Conservation (phyloP, 2,329 filamentous ascomycete genomes). For the Diaporthe aspalathi region DNA sequence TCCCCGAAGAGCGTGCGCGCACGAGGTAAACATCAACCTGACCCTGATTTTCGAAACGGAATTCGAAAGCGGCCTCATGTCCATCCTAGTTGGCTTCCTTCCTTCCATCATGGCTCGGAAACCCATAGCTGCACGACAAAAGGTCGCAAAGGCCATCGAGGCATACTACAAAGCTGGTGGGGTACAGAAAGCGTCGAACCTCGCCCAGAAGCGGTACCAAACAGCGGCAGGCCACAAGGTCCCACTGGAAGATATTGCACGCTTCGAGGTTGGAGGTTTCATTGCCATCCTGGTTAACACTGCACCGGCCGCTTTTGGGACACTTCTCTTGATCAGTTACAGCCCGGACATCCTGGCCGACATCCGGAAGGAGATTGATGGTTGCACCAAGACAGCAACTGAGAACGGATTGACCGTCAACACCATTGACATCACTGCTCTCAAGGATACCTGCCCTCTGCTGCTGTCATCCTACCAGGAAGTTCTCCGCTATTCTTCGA, state of each 20-base stretch:
- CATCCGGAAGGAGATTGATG: slow-evolving; percentile 27
- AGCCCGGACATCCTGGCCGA: slow-evolving; percentile 9
- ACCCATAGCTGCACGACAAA: slow-evolving; percentile 47
- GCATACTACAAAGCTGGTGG: slow-evolving; percentile 54
- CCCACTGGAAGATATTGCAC: slow-evolving; percentile 50
- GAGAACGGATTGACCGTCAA: slow-evolving; percentile 31
- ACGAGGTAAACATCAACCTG: no score
- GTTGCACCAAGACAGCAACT: slow-evolving; percentile 1
- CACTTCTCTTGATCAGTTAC: slow-evolving; percentile 50
- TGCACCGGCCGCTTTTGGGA: slow-evolving; percentile 54
- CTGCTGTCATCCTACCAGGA: slow-evolving; percentile 56
- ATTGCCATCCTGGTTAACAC: slow-evolving; percentile 56
- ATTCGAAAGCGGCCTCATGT: slow-evolving; percentile 43
- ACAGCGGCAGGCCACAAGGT: slow-evolving; percentile 47
- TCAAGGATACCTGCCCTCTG: slow-evolving; percentile 52
- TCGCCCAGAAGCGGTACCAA: slow-evolving; percentile 52
- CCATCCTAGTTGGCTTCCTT: slow-evolving; percentile 43
- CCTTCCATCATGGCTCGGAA: slow-evolving; percentile 48
- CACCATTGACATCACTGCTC: slow-evolving; percentile 45
- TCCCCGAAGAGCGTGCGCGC: no score
- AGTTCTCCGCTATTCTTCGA: slow-evolving; percentile 52
- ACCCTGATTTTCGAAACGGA: slow-evolving; percentile 25
- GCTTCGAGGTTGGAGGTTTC: slow-evolving; percentile 54
- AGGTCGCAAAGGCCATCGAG: slow-evolving; percentile 50
- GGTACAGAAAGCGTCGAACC: slow-evolving; percentile 51